Evolutionary conservation across 2,329 filamentous ascomycete genomes (phyloP), one percentile per base, ranked within the genome.

Genomic region (Mycocentrospora acerina): DNA sequence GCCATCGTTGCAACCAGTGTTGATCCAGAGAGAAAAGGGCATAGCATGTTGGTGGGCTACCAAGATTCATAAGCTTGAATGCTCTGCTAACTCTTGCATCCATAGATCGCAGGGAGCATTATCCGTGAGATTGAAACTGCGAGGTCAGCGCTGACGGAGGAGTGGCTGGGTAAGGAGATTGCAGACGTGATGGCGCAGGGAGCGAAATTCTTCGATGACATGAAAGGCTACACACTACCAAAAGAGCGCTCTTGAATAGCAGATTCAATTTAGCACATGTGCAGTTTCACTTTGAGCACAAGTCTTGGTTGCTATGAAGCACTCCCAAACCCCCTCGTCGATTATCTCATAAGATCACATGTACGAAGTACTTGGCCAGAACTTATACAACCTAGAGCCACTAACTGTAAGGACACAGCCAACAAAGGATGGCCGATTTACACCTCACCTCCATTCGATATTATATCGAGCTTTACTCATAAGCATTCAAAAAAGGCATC

Each of bases 1-100:
- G 55, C 64, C 4, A 69, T 76, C 34, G 55, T 70, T 8, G 52
- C 66, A 35, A 64, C 68, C 13, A 64, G 68, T 3, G 51, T 63
- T 2, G 62, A 73, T 52, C 37, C 44, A 5, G 32, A 16, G 2
- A 45, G 51, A 14, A 51, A 41, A 4, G 69, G 70, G 4, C 51
- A 59, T 27, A 55, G 55, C 26, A 31, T 62, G 12, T 44, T 64
- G 53, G 60, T 62, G 30, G 39, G 59, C 43, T 32, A 18, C 4
- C 7, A 9, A 15, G 3, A 4, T 16, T 11, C 12, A n/a, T 4
- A 26, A n/a, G 17, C n/a, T 11, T n/a, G n/a, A 14, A 13, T 2
- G 5, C 10, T 32, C 10, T 17, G 24, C 35, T 44, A 14, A 44
- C 14, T 10, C 1, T n/a, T 1, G 3, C n/a, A 18, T 12, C 14